A percentile compares a stretch with the other conserved stretches of the same genome.
Evolutionary conservation across 2,329 filamentous ascomycete species (phyloP).

Genomic region (Fusarium fracticaudum): DNA sequence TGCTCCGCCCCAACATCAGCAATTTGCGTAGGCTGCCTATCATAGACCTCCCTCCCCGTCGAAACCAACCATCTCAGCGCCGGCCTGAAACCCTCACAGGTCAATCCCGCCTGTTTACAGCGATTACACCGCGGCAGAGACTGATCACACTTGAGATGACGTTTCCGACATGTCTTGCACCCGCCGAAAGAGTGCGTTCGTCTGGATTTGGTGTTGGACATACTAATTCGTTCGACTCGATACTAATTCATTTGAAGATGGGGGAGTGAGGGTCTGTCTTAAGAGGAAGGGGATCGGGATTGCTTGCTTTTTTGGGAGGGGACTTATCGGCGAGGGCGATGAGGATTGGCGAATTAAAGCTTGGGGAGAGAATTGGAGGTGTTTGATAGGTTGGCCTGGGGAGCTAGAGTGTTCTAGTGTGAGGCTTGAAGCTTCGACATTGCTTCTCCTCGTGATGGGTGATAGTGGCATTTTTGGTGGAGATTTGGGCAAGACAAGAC

Average conservation of each 20-base stretch:
- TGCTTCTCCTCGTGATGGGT: background rate
- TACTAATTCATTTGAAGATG: background rate
- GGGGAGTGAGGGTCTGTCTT: slow-evolving; percentile 6
- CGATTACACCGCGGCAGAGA: slow-evolving; percentile 26
- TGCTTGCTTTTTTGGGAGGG: slow-evolving; percentile 3
- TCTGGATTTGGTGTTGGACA: slow-evolving; percentile 24
- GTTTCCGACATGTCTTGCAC: slow-evolving; percentile 37
- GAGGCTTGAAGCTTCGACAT: slow-evolving; percentile 9
- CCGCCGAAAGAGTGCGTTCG: slow-evolving; percentile 37
- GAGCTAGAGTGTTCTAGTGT: slow-evolving; percentile 4
- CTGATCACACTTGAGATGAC: slow-evolving; percentile 39
- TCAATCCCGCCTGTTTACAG: slow-evolving; percentile 25
- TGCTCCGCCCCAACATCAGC: slow-evolving; percentile 22
- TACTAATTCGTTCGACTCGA: background rate
- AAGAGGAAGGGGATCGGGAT: slow-evolving; percentile 26
- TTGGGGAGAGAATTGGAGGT: background rate
- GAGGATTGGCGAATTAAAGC: background rate
- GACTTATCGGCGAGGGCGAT: slow-evolving; percentile 11
- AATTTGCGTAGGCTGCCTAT: slow-evolving; percentile 16
- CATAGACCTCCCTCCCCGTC: slow-evolving; percentile 29
- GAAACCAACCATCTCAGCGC: slow-evolving; percentile 33
- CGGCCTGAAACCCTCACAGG: slow-evolving; percentile 33
- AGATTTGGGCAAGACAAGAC: slow-evolving; percentile 4
- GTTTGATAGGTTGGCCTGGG: background rate
- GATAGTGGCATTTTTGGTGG: background rate